Percentiles rank a stretch among this genome's conserved stretches.
Evolutionary conservation across 306 rosid species (phyloP).

Genomic region (Gynostemma pentaphyllum): DNA sequence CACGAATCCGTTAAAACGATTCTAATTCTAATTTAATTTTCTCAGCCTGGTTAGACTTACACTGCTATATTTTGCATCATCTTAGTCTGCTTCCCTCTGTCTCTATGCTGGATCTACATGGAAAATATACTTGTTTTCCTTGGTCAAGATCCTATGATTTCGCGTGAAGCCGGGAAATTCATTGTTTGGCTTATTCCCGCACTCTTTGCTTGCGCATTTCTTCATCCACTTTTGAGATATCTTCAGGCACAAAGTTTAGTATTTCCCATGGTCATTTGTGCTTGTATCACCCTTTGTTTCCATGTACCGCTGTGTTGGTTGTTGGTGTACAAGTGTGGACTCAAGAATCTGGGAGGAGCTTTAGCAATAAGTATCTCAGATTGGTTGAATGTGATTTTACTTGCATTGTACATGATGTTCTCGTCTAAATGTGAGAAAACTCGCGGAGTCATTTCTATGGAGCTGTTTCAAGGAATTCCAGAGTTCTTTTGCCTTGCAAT

Average conservation of each 20-base stretch:
- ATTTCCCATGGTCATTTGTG: slow-evolving; percentile 34
- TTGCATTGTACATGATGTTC: slow-evolving; percentile 36
- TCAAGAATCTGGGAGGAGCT: slow-evolving; percentile 42
- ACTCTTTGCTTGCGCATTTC: slow-evolving; percentile 37
- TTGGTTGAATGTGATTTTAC: slow-evolving; percentile 42
- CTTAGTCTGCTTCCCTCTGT: slow-evolving; percentile 32
- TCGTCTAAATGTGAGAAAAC: slow-evolving; percentile 44
- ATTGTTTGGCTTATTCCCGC: slow-evolving; percentile 42
- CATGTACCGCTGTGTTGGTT: slow-evolving; percentile 41
- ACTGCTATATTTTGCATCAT: slow-evolving; percentile 43
- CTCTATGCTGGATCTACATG: slow-evolving; percentile 36
- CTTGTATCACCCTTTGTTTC: slow-evolving; percentile 21
- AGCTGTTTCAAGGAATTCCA: slow-evolving; percentile 36
- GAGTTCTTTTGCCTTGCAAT: slow-evolving; percentile 48
- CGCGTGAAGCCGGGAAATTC: slow-evolving; percentile 53
- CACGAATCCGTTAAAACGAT: background rate
- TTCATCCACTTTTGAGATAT: slow-evolving; percentile 38
- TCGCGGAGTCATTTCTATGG: slow-evolving; percentile 36
- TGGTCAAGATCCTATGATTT: slow-evolving; percentile 57
- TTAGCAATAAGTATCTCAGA: slow-evolving; percentile 33
- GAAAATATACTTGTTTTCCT: slow-evolving; percentile 32
- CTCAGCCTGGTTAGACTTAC: slow-evolving; percentile 20
- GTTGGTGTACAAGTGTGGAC: slow-evolving; percentile 34
- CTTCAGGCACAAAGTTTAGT: slow-evolving; percentile 49
- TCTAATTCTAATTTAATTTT: background rate